Percentiles rank a stretch among this genome's conserved stretches.
Evolutionary conservation across 805 yeast genomes (phyloP).

Genomic region (Cyberlindnera americana): DNA sequence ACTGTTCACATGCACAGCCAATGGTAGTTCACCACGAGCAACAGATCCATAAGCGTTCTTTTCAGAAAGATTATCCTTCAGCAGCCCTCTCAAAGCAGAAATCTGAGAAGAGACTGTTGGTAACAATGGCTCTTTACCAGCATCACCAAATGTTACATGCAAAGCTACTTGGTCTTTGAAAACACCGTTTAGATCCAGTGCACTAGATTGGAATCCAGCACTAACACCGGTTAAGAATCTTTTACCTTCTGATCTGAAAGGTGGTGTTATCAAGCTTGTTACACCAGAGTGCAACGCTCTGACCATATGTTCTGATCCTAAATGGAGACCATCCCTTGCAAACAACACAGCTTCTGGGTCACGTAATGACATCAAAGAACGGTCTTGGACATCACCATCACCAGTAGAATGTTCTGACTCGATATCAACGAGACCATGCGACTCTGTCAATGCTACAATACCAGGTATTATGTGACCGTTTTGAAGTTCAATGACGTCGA

Average conservation of each 20-base stretch:
- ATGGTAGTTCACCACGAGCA: conserved; percentile 6
- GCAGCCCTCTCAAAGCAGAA: conserved; percentile 1
- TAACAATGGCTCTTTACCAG: conserved; percentile 1
- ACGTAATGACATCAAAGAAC: not conserved
- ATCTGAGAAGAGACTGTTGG: conserved; percentile 10
- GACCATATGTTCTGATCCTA: conserved; percentile 7
- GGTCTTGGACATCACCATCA: conserved; percentile 8
- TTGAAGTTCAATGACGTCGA: not conserved
- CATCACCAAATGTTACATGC: conserved; percentile 9
- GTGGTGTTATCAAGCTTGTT: conserved; percentile 7
- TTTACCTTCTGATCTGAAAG: conserved; percentile 10
- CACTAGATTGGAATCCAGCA: conserved; percentile 2
- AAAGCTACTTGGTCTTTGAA: conserved; percentile 7
- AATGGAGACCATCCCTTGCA: conserved; percentile 9
- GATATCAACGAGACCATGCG: conserved; percentile 9
- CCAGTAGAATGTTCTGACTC: conserved; percentile 10
- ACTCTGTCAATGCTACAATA: conserved; percentile 2
- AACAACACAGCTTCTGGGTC: conserved; percentile 1
- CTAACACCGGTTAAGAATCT: conserved; percentile 8
- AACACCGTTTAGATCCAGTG: not conserved
- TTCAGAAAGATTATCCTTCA: not conserved
- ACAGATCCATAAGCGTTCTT: conserved; percentile 7
- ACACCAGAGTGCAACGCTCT: conserved; percentile 9
- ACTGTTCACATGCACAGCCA: conserved; percentile 8
- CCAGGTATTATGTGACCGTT: conserved; percentile 6